phyloP scores from a whole-genome alignment of 345 rosid species.

The Eucalyptus shirleyi region DNA sequence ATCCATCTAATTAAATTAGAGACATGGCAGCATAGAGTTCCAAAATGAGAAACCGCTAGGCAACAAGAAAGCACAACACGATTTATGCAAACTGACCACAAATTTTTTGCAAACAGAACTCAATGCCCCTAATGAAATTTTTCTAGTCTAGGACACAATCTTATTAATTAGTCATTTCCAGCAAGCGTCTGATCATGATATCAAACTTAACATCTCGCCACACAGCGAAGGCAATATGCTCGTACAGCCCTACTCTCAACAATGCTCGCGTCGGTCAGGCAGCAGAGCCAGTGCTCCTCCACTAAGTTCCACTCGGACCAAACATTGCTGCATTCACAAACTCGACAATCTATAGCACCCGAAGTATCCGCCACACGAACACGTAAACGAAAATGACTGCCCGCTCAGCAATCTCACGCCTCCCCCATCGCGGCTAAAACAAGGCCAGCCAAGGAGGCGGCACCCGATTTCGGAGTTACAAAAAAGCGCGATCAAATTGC shows the following conservation, averaged over 20 bases:
- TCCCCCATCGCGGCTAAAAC: neutral
- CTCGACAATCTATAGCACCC: neutral
- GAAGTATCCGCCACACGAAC: neutral
- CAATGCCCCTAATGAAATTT: neutral
- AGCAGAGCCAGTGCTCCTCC: neutral
- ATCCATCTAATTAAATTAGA: constrained; percentile 48
- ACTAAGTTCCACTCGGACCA: neutral
- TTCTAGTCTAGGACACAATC: neutral
- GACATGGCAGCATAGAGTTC: neutral
- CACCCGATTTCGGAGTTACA: neutral
- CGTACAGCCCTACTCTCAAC: neutral
- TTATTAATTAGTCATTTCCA: neutral
- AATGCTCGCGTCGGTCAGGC: neutral
- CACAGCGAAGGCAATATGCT: neutral
- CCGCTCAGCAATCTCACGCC: neutral
- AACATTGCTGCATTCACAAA: neutral
- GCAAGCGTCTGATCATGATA: neutral
- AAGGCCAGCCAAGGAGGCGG: neutral
- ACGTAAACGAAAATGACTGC: neutral
- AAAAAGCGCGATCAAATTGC: neutral
- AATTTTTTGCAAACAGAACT: neutral
- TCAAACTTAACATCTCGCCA: neutral
- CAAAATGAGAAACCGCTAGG: neutral
- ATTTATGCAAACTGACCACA: neutral
- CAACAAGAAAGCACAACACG: neutral